A percentile compares a stretch with the other conserved stretches of the same genome.
Evolutionary conservation across 345 rosid species (phyloP).

Genomic region (Lepidium aucheri): DNA sequence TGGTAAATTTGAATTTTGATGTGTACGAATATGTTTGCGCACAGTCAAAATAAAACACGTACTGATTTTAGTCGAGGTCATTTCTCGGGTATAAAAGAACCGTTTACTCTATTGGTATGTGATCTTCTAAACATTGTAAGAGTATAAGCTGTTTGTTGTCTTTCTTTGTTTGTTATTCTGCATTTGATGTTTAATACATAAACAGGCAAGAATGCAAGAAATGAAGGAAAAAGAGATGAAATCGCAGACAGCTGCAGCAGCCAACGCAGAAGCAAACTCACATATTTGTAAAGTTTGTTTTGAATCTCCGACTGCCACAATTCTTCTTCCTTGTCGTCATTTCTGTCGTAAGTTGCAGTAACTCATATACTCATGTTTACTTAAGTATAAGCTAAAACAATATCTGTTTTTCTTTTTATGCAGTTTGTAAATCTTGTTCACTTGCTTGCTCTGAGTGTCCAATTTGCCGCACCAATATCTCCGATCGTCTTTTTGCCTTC

Average conservation of each 20-base stretch:
- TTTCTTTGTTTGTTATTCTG: neutral
- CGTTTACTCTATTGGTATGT: neutral
- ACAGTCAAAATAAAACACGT: too few relatives aligned
- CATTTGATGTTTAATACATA: constrained; percentile 3
- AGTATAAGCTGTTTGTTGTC: neutral
- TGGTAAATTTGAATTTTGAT: too few relatives aligned
- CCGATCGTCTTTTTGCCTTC: constrained; percentile 85
- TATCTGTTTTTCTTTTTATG: constrained; percentile 26
- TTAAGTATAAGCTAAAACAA: neutral
- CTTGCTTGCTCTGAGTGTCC: constrained; percentile 98
- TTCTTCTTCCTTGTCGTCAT: constrained; percentile 96
- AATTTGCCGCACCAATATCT: constrained; percentile 84
- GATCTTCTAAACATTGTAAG: neutral
- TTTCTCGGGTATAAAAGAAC: too few relatives aligned
- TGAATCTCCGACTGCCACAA: constrained; percentile 86
- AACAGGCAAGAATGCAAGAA: constrained; percentile 92
- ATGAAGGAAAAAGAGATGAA: constrained; percentile 81
- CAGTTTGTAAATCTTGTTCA: constrained; percentile 97
- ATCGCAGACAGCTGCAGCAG: constrained; percentile 60
- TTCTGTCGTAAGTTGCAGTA: constrained; percentile 68
- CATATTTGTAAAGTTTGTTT: constrained; percentile 92
- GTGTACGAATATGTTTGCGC: too few relatives aligned
- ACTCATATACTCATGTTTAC: neutral
- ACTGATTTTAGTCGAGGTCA: too few relatives aligned
- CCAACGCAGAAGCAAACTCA: constrained; percentile 78